Evolutionary conservation across 257 asterid genomes (phyloP), one percentile per base, ranked within the genome.

Genomic region (Rauvolfia tetraphylla): DNA sequence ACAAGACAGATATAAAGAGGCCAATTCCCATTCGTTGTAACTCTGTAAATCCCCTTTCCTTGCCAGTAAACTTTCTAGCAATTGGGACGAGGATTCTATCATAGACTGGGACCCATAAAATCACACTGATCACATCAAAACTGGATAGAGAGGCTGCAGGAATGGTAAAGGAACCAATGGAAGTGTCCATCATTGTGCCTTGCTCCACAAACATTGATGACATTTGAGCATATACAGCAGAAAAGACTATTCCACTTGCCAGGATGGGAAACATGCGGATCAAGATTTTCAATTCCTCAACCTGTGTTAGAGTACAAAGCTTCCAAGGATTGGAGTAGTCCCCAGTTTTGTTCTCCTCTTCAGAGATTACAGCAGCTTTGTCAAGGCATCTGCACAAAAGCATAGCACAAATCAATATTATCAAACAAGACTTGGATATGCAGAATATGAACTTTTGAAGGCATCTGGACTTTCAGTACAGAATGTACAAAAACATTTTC

Each of bases 201-300:
- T 94, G 98, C 88, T 88, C 98, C 2, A 94, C 97, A n/a, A 94
- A 89, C 96, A 94, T 87, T 7, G 96, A 87, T 3, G 96, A 87
- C 95, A 94, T 88, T 83, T 94, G 98, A 61, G 97, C 96, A 61
- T 92, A 90, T 42, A 90, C 97, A 1, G 98, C 97, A 6, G 95
- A 78, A 75, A 94, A 92, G 80, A 92, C 88, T 42, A 94, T 94
- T n/a, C 96, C 97, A 3, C 97, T 89, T 23, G 96, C 97, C 97
- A 97, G 92, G 63, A 92, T 85, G 75, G 98, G 97, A 59, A 94
- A 92, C 97, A 94, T 92, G 61, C 98, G 93, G 58, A 90, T 86
- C 83, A 94, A 74, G 76, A 92, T 92, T 78, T 94, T 92, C 25
- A 94, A 73, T 59, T 94, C 97, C 80, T 94, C 97, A 2, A 94